phyloP scores from a whole-genome alignment of 352 stramenopile genomes.

The Phytophthora rubi region DNA sequence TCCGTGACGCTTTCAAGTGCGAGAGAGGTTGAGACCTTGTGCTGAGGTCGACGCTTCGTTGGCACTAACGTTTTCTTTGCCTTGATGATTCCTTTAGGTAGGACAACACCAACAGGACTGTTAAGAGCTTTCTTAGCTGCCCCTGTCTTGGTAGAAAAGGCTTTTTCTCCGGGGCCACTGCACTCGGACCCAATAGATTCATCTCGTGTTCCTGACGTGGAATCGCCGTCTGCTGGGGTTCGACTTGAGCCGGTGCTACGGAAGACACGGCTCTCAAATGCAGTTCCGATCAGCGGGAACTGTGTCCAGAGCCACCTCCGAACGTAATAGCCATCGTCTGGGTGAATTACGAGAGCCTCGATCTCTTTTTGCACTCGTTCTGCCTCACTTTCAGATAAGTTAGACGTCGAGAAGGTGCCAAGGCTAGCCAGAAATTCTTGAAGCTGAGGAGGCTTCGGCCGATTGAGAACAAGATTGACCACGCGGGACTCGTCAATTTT shows the following conservation, averaged over 20 bases:
- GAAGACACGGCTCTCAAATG: slow-evolving; percentile 77
- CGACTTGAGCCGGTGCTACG: slow-evolving; percentile 34
- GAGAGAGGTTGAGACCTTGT: slow-evolving; percentile 14
- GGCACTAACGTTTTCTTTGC: slow-evolving; percentile 21
- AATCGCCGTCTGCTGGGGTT: slow-evolving; percentile 9
- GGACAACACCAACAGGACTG: slow-evolving; percentile 12
- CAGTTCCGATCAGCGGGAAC: slow-evolving; percentile 81
- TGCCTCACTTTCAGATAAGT: slow-evolving; percentile 59
- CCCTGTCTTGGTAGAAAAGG: slow-evolving; percentile 19
- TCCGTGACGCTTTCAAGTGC: slow-evolving; percentile 34
- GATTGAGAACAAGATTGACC: slow-evolving; percentile 40
- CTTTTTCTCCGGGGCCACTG: not conserved
- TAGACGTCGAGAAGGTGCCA: slow-evolving; percentile 56
- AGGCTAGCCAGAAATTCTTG: slow-evolving; percentile 79
- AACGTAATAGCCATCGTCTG: slow-evolving; percentile 79
- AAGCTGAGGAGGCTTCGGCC: slow-evolving; percentile 67
- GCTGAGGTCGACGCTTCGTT: slow-evolving; percentile 18
- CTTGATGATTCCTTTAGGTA: slow-evolving; percentile 32
- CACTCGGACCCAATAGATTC: not conserved
- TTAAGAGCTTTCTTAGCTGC: slow-evolving; percentile 17
- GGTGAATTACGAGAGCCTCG: slow-evolving; percentile 65
- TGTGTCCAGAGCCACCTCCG: slow-evolving; percentile 86
- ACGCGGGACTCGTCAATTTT: slow-evolving; percentile 43
- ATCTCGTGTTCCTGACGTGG: slow-evolving; percentile 11
- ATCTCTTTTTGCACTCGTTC: slow-evolving; percentile 67